Evolutionary conservation across 2,329 filamentous ascomycete genomes (phyloP), one percentile per base, ranked within the genome.

Genomic region (Aspergillus jensenii): DNA sequence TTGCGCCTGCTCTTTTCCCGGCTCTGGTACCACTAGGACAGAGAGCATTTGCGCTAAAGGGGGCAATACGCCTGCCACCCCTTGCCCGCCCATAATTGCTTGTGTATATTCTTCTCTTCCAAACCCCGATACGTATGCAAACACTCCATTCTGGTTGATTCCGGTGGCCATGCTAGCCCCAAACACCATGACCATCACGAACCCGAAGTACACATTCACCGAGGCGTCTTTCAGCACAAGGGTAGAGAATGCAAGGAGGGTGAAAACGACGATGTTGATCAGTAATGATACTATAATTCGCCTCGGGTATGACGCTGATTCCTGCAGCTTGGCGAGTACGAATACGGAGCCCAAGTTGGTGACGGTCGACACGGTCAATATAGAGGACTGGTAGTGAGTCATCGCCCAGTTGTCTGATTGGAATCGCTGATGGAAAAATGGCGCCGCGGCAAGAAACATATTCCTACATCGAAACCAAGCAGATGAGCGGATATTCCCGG

Each of bases 371-470:
- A 96, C 88, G 35, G 91, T 90, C 58, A 96, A 84, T 71, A 98
- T 93, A 58, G 90, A 87, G 11, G 93, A 89, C 73, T 97, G 93
- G 78, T 96, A 98, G 79, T 92, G 90, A 62, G 85, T 81, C 37
- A 88, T 82, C 56, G 96, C 87, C 82, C 86, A 90, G 54, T 85
- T 78, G 71, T 88, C 85, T 59, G 82, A 81, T 46, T 83, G 78
- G 74, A 98, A 96, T 65, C 93, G 91, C 50, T 81, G 82, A 69
- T 93, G 87, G 77, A 98, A 97, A 80, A 98, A 98, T 4, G 93
- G 91, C 2, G 91, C 91, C 8, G 93, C 92, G 46, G 95, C 93
- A 66, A 98, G 85, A 75, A 98, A 97, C 93, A 97, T 97, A 79
- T 98, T 98, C 91, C 91, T 93, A 48, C 23, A 44, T 44, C 3